Base-by-base conservation (phyloP, 1,139 yeast species). In the Taphrina flavorubra region DNA sequence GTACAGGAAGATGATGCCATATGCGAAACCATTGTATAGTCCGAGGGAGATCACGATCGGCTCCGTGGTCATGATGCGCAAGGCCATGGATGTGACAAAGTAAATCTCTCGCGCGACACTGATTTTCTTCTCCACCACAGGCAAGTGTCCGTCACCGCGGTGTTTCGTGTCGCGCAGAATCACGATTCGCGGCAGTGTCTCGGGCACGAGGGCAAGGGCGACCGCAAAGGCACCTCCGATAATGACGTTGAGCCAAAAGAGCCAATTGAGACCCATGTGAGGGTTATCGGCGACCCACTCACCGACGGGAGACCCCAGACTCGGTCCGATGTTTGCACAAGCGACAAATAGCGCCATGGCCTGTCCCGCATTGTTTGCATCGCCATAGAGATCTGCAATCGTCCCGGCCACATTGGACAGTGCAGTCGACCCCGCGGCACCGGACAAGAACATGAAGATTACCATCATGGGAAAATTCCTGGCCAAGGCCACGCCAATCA, bases 1-100 rank as follows among this genome's bases (percentile, higher is more conserved):
- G 47, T 65, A 69, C 36, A 69, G 57, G 37, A 65, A 92, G 70
- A 92, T 82, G 72, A 91, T 81, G 37, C 97, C 90, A 80, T 92
- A 92, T 75, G 92, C 88, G 77, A 92, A 84, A 68, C 97, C 90
- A 76, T 92, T 96, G 79, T 90, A 92, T 70, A 86, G 85, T 75
- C 97, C 91, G 77, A 92, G 84, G 73, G 89, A 80, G 72, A 87
- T 92, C 74, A 92, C 84, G 46, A 92, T 96, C 2, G 96, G 95
- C 78, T 92, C 97, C 63, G 89, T 83, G 46, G 85, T 78, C 36
- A 85, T 85, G 74, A 92, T 88, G 75, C 85, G 86, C 72, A 89
- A 78, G 0, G 97, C 70, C 67, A 53, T 65, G 13, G 69, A 42
- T 1, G 62, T 51, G 31, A 57, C 69, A 49, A 65, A 59, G n/a